Percentiles rank a stretch among this genome's conserved stretches.
Conservation (phyloP, 2,329 filamentous ascomycete genomes). For the Verticillium dahliae region DNA sequence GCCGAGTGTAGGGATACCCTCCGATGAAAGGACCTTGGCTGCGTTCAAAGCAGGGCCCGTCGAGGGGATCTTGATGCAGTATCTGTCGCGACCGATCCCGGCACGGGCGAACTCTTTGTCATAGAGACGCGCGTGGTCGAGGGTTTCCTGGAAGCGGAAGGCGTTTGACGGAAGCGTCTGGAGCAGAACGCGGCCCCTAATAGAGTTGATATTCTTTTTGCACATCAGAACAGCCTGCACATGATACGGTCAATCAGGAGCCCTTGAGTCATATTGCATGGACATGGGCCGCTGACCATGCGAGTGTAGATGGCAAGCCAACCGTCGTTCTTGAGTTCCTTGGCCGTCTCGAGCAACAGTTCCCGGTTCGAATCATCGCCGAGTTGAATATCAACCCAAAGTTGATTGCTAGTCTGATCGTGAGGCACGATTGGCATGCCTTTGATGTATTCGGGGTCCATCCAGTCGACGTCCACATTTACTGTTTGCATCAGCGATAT, state of each 20-base stretch:
- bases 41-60: constrained; percentile 40
- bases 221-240: constrained; percentile 36
- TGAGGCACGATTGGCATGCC: constrained; percentile 35
- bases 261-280: background rate
- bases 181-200: constrained; percentile 40
- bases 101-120: constrained; percentile 36
- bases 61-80: constrained; percentile 44
- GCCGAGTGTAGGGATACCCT: constrained; percentile 39
- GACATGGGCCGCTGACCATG: constrained; percentile 20
- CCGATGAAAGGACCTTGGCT: constrained; percentile 30
- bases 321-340: constrained; percentile 35
- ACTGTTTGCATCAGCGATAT: constrained; percentile 22
- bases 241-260: background rate
- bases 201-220: constrained; percentile 36
- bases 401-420: constrained; percentile 44
- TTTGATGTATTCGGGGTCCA: constrained; percentile 41
- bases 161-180: constrained; percentile 39
- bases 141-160: constrained; percentile 34
- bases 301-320: constrained; percentile 43
- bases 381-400: constrained; percentile 40
- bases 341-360: constrained; percentile 30
- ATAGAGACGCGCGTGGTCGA: constrained; percentile 39
- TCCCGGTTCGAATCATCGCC: constrained; percentile 33
- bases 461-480: constrained; percentile 45
- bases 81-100: constrained; percentile 36